phyloP scores from a whole-genome alignment of 2,329 filamentous ascomycete species.

The Zymoseptoria tritici region DNA sequence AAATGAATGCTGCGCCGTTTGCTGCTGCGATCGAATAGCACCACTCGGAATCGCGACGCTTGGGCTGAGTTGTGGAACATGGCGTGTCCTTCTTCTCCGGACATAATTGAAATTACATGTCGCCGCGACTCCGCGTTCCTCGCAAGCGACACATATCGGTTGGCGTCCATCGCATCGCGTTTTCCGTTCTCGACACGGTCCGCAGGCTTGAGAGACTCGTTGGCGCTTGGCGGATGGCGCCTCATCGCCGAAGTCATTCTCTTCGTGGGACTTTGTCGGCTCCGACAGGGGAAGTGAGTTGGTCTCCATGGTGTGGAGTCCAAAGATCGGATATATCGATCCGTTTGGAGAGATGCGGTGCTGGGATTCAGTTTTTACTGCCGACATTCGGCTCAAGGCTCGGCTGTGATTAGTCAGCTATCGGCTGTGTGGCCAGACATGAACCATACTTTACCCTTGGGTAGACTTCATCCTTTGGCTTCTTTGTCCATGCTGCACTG shows the following conservation, averaged over 20 bases:
- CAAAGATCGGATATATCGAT: neutral
- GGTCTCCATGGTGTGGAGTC: neutral
- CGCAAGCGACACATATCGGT: conserved; percentile 17
- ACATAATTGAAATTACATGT: conserved; percentile 17
- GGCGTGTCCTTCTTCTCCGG: conserved; percentile 10
- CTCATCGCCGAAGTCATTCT: conserved; percentile 1
- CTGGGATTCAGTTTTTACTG: neutral
- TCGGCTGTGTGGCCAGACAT: too few relatives aligned
- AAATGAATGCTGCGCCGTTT: conserved; percentile 2
- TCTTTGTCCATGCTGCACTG: too few relatives aligned
- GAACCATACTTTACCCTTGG: too few relatives aligned
- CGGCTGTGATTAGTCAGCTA: too few relatives aligned
- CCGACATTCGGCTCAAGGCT: neutral
- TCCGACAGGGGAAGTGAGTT: neutral
- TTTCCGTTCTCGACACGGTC: conserved; percentile 20
- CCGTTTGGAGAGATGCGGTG: neutral
- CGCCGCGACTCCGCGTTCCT: conserved; percentile 13
- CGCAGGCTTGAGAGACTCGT: conserved; percentile 18
- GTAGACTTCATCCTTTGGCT: too few relatives aligned
- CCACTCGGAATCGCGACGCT: neutral
- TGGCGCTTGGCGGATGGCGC: conserved; percentile 12
- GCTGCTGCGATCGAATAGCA: conserved; percentile 1
- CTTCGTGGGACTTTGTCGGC: neutral
- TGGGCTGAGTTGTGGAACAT: neutral
- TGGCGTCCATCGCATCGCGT: conserved; percentile 20